Evolutionary conservation across 345 rosid species (phyloP).

Genomic region (Mangifera indica): DNA sequence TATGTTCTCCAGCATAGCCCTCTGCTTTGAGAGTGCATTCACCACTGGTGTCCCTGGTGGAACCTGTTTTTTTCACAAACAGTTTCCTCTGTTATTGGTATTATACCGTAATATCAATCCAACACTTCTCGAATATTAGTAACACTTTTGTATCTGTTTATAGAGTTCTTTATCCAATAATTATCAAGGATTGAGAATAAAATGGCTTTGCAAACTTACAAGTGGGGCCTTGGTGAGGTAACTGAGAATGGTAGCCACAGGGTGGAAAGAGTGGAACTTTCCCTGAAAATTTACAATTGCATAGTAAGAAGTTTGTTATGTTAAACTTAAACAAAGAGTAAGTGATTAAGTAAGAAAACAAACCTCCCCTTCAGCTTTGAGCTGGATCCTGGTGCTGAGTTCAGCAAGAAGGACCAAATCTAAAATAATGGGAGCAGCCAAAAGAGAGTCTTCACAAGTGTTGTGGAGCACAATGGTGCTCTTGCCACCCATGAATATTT

Average conservation of each 20-base stretch:
- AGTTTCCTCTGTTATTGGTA: neutral
- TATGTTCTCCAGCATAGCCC: slow-evolving; percentile 97
- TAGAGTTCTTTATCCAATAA: no score
- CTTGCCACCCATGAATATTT: slow-evolving; percentile 96
- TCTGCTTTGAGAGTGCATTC: slow-evolving; percentile 91
- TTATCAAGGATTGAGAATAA: no score
- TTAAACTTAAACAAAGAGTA: no score
- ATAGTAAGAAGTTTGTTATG: neutral
- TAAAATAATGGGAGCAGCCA: slow-evolving; percentile 95
- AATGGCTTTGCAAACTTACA: slow-evolving; percentile 39
- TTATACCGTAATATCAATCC: no score
- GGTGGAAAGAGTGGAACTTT: slow-evolving; percentile 96
- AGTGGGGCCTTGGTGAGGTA: slow-evolving; percentile 98
- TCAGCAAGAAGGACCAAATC: slow-evolving; percentile 96
- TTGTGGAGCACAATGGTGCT: slow-evolving; percentile 92
- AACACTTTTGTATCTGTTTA: no score
- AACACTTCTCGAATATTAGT: no score
- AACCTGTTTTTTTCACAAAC: slow-evolving; percentile 42
- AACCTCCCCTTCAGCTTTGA: slow-evolving; percentile 87
- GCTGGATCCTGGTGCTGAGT: slow-evolving; percentile 84
- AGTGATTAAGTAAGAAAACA: neutral
- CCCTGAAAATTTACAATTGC: slow-evolving; percentile 43
- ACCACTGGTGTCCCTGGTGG: slow-evolving; percentile 97
- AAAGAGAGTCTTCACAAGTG: slow-evolving; percentile 93
- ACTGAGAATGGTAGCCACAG: slow-evolving; percentile 95